Evolutionary conservation across 306 rosid species (phyloP), one percentile per base, ranked within the genome.

Genomic region (Cucumis melo): DNA sequence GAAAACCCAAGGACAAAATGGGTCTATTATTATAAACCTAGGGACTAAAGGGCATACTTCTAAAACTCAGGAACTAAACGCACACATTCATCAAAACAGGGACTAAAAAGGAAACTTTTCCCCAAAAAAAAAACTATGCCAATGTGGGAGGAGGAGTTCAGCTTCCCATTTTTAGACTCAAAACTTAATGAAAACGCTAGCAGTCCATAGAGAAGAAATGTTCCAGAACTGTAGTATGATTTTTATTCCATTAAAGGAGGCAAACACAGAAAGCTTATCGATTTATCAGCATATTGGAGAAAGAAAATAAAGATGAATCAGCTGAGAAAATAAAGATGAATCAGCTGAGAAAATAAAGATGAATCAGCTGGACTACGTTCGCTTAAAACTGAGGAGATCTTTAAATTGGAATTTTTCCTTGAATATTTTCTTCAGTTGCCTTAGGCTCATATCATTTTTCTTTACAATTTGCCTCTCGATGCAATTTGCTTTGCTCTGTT

Each of bases 391-490:
- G 58, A 53, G 58, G 58, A 17, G 58, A 53, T 53, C 8, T 27
- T 27, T 53, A 13, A 77, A 38, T 24, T 77, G 51, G n/a, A 77
- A 53, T 13, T 55, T n/a, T 36, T 56, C 19, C 65, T 62, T 89
- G 42, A 87, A 53, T 87, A 64, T 61, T 78, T 83, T 91, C 78
- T 1, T 82, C 5, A 91, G 91, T 84, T 66, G 75, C 83, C 92
- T 65, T 4, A 88, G 17, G 76, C 96, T 93, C 75, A 14, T 54
- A 0, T 27, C 62, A 0, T 50, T 48, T 10, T 23, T 58, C 64
- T 78, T 68, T 15, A 55, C 61, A 6, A 2, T 39, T 42, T 41
- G 55, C 32, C 54, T 20, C 23, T 6, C 20, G 21, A 23, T 20
- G 12, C 19, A 14, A 17, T 7, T 6, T 24, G 5, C 14, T 14